phyloP scores from a whole-genome alignment of 768 basidiomycete genomes.

The Daedaleopsis nitida region DNA sequence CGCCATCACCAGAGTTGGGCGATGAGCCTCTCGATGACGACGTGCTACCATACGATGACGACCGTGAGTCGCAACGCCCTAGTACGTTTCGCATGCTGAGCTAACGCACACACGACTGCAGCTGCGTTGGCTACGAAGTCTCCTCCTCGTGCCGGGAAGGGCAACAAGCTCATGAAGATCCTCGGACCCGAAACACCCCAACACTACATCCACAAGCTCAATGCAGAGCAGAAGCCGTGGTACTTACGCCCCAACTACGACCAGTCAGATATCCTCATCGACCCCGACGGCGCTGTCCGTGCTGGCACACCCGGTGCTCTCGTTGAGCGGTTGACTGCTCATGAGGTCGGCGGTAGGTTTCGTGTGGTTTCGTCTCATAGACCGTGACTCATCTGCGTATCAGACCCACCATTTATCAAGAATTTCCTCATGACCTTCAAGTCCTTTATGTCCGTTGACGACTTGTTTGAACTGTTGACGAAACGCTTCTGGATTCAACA shows the following conservation, averaged over 20 bases:
- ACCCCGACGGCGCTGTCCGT: slow-evolving; percentile 79
- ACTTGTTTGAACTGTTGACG: slow-evolving; percentile 80
- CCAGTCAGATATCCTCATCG: slow-evolving; percentile 80
- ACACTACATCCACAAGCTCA: slow-evolving; percentile 43
- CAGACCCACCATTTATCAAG: slow-evolving; percentile 79
- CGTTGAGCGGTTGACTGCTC: slow-evolving; percentile 88
- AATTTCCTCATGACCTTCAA: slow-evolving; percentile 97
- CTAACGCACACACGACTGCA: background rate
- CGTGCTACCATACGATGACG: slow-evolving; percentile 22
- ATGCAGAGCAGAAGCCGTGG: slow-evolving; percentile 64
- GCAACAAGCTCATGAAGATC: slow-evolving; percentile 64
- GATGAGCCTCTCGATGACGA: slow-evolving; percentile 16
- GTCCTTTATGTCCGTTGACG: slow-evolving; percentile 84
- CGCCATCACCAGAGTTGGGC: slow-evolving; percentile 10
- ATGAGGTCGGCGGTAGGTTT: slow-evolving; percentile 78
- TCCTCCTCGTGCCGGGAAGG: slow-evolving; percentile 35
- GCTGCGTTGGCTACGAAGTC: slow-evolving; percentile 25
- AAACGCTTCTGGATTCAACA: slow-evolving; percentile 78
- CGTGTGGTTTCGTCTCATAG: no score
- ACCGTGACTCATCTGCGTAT: slow-evolving; percentile 5
- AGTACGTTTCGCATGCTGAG: background rate
- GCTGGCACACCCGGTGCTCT: slow-evolving; percentile 87
- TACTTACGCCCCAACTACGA: slow-evolving; percentile 83
- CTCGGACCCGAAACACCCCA: slow-evolving; percentile 62
- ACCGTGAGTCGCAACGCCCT: slow-evolving; percentile 17